Conservation (phyloP, 2,329 filamentous ascomycete genomes). For the Aspergillus bombycis region DNA sequence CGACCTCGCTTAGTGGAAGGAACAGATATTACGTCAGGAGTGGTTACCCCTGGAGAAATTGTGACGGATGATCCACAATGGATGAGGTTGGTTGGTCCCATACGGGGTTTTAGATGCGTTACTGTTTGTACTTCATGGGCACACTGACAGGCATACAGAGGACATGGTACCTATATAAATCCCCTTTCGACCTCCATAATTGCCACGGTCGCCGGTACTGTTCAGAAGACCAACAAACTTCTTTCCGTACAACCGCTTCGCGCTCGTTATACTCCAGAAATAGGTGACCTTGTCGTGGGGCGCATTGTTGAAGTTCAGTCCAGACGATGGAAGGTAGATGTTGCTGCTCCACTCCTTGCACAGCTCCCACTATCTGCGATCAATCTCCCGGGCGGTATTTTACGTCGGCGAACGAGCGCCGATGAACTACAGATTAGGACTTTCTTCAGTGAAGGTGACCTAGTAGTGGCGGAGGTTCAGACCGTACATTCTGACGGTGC, state of each 20-base stretch:
- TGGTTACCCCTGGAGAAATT: constrained; percentile 86
- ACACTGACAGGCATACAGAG: constrained; percentile 54
- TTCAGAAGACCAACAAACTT: constrained; percentile 95
- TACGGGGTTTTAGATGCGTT: constrained; percentile 34
- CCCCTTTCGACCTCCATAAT: constrained; percentile 68
- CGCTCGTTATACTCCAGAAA: constrained; percentile 92
- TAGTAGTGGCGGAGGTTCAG: constrained; percentile 95
- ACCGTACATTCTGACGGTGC: constrained; percentile 81
- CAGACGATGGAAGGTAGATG: constrained; percentile 91
- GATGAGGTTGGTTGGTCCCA: constrained; percentile 64
- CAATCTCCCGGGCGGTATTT: constrained; percentile 90
- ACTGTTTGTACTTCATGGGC: not conserved
- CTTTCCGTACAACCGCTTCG: constrained; percentile 88
- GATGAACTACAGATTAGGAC: constrained; percentile 96
- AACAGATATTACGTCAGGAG: constrained; percentile 43
- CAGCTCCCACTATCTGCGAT: constrained; percentile 84
- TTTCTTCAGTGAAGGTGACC: constrained; percentile 95
- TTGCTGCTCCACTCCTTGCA: constrained; percentile 84
- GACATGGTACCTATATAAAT: constrained; percentile 86
- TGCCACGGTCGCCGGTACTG: constrained; percentile 85
- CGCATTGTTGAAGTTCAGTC: constrained; percentile 94
- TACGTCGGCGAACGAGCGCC: constrained; percentile 88
- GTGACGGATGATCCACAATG: constrained; percentile 93
- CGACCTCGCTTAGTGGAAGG: constrained; percentile 36
- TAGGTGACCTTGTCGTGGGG: constrained; percentile 92